A percentile compares a stretch with the other conserved stretches of the same genome.
These are phyloP conservation scores for Phaffia tasmanica DNA, from an alignment of 768 basidiomycete genomes.

Conservation along the genomic window DNA sequence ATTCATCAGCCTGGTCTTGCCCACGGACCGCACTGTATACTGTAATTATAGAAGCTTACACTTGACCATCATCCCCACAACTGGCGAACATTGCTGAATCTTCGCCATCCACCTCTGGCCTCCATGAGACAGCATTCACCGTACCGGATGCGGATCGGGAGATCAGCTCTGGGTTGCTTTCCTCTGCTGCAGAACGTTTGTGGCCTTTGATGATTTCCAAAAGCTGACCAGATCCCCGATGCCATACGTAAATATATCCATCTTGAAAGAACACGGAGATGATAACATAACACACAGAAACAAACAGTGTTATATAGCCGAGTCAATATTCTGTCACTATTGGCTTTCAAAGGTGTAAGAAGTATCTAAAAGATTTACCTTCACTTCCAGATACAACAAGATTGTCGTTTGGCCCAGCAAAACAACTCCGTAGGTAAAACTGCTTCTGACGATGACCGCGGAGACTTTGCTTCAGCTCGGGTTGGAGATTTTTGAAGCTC, in stretches of 20 bases:
- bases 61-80: slow-evolving; percentile 81
- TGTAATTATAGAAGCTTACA: slow-evolving; percentile 38
- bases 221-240: slow-evolving; percentile 66
- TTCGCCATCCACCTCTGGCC: slow-evolving; percentile 65
- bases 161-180: no score
- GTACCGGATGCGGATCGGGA: slow-evolving; percentile 44
- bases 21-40: background rate
- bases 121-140: slow-evolving; percentile 96
- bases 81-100: slow-evolving; percentile 63
- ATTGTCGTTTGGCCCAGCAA: slow-evolving; percentile 77
- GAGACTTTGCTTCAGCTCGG: slow-evolving; percentile 62
- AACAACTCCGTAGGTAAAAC: slow-evolving; percentile 83
- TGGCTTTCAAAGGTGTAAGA: no score
- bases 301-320: background rate
- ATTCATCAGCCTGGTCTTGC: background rate
- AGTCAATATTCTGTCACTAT: no score
- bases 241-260: slow-evolving; percentile 89
- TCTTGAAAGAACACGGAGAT: slow-evolving; percentile 45
- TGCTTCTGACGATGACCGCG: slow-evolving; percentile 72
- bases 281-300: slow-evolving; percentile 27
- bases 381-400: slow-evolving; percentile 91
- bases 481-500: slow-evolving; percentile 54
- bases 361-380: slow-evolving; percentile 47
- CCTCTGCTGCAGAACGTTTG: slow-evolving; percentile 38
- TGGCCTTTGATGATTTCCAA: slow-evolving; percentile 86